phyloP scores from a whole-genome alignment of 805 yeast genomes.

The Blastobotrys muscicola region DNA sequence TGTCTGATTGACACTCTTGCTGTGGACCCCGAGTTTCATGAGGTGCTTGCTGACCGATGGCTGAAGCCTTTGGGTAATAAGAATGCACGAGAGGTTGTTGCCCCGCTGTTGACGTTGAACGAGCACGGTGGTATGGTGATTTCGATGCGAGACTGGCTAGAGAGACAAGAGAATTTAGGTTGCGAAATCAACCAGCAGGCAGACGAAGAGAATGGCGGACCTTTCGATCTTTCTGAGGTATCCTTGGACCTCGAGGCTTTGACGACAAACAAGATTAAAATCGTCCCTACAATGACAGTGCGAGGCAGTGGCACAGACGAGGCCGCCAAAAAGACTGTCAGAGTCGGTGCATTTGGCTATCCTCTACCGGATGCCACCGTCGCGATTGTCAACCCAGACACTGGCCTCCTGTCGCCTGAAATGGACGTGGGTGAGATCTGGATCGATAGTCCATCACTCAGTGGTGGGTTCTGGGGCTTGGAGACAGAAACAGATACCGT shows the following conservation, averaged over 20 bases:
- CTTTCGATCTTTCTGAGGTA: slow-evolving; percentile 50
- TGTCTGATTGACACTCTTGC: slow-evolving; percentile 81
- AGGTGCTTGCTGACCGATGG: slow-evolving; percentile 83
- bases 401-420: slow-evolving; percentile 58
- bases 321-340: slow-evolving; percentile 40
- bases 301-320: slow-evolving; percentile 32
- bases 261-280: slow-evolving; percentile 59
- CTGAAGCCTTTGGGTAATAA: slow-evolving; percentile 80
- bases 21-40: slow-evolving; percentile 88
- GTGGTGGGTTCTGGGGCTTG: slow-evolving; percentile 81
- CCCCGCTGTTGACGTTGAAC: slow-evolving; percentile 79
- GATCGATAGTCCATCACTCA: slow-evolving; percentile 88
- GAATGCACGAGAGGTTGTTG: slow-evolving; percentile 62
- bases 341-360: slow-evolving; percentile 88
- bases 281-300: slow-evolving; percentile 35
- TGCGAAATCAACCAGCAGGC: slow-evolving; percentile 24
- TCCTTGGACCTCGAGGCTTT: slow-evolving; percentile 65
- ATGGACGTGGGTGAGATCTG: slow-evolving; percentile 92
- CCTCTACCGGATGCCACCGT: slow-evolving; percentile 91
- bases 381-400: slow-evolving; percentile 92
- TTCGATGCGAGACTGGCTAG: slow-evolving; percentile 86
- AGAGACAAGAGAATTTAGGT: slow-evolving; percentile 55
- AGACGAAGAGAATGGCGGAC: slow-evolving; percentile 31
- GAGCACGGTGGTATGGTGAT: slow-evolving; percentile 97
- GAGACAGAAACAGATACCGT: slow-evolving; percentile 60